Conservation (phyloP, 495 filamentous ascomycete species). For the Aspergillus panamensis region DNA sequence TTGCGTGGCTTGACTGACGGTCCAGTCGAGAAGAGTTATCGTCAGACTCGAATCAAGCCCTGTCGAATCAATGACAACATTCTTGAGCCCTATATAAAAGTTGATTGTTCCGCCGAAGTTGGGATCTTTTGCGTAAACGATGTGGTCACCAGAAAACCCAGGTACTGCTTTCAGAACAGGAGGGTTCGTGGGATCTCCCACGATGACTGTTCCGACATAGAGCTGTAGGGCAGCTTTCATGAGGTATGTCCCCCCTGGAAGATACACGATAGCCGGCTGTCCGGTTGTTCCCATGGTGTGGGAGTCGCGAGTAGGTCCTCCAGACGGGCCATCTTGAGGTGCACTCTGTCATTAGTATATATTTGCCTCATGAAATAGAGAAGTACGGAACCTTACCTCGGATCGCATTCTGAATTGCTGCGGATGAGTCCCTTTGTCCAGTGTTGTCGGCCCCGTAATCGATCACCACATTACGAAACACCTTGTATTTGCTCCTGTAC, state of each 20-base stretch:
- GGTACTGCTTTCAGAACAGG: slow-evolving; percentile 31
- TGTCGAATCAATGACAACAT: slow-evolving; percentile 39
- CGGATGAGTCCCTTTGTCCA: slow-evolving; percentile 23
- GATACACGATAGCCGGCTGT: slow-evolving; percentile 45
- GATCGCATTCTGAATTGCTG: slow-evolving; percentile 32
- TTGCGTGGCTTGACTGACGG: slow-evolving; percentile 65
- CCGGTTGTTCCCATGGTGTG: slow-evolving; percentile 41
- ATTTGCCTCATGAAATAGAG: background rate
- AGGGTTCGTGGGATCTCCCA: slow-evolving; percentile 38
- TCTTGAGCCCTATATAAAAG: slow-evolving; percentile 45
- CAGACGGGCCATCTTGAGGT: slow-evolving; percentile 22
- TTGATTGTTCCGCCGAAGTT: slow-evolving; percentile 33
- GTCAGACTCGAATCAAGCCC: slow-evolving; percentile 20
- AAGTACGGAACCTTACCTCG: slow-evolving; percentile 17
- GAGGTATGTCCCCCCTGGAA: slow-evolving; percentile 44
- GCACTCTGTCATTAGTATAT: background rate
- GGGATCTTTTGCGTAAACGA: slow-evolving; percentile 39
- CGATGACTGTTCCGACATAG: slow-evolving; percentile 39
- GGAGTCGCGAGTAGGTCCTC: slow-evolving; percentile 27
- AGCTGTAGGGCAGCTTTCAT: slow-evolving; percentile 35
- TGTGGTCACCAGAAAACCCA: slow-evolving; percentile 25
- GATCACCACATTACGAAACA: slow-evolving; percentile 35
- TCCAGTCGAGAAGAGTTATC: slow-evolving; percentile 53
- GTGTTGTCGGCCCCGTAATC: slow-evolving; percentile 35
- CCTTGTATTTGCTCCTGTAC: slow-evolving; percentile 30